Base-by-base conservation (phyloP, 495 filamentous ascomycete genomes). In the Lasiosphaeriaceae sp. region DNA sequence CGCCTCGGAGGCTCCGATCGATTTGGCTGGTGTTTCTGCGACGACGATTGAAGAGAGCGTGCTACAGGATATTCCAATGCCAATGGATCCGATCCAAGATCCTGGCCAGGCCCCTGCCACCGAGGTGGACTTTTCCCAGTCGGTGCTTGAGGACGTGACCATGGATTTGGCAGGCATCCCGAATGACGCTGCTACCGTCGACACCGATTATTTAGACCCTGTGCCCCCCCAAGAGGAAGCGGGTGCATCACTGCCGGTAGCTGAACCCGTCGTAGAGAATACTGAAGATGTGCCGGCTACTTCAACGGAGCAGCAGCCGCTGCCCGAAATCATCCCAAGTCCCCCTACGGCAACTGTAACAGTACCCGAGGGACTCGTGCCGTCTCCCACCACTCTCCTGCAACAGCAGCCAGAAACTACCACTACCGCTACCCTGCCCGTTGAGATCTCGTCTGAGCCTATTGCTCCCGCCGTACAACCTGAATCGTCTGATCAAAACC, bases 171-270 rank as follows among this genome's bases (percentile, higher is more conserved):
- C 50, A n/a, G 55, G 52, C 4, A 19, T 21, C 23, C 34, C 26
- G 11, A 53, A 24, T 45, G 50, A 14, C 7, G 12, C 20, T 24
- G n/a, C 14, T 22, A 1, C 74, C 68, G 29, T 81, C 72, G 20
- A 79, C 66, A 58, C 64, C 78, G 34, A 77, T 70, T 54, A 11
- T 17, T n/a, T 12, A 17, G 39, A 43, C 14, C 39, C 8, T 43
- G 5, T 43, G 39, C 39, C n/a, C 9, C n/a, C 16, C 14, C 12
- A 43, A 17, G 39, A 14, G 14, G 9, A 43, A 43, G 39, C 39
- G 14, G n/a, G 12, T 43, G 14, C 39, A 16, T 12, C 39, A 14
- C 14, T 16, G 39, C n/a, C 14, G n/a, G 39, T n/a, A 14, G 39
- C 14, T 4, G 39, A 43, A 4, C 39, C 39, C 1, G 39, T 43